Evolutionary conservation across 169 alveolate genomes (phyloP).

Genomic region (Babesia gibsoni): DNA sequence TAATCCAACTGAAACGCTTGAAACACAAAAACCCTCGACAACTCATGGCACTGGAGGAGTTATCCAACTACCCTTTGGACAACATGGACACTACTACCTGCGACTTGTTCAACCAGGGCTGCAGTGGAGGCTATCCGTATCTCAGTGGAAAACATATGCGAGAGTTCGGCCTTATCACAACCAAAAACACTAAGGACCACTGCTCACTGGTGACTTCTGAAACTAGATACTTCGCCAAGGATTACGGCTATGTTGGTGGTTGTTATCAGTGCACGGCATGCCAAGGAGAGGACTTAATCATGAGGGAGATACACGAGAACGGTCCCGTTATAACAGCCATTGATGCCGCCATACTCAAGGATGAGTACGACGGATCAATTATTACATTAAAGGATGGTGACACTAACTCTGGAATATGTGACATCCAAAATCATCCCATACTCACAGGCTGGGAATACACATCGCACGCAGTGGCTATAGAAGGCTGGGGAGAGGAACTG

Average conservation of each 20-base stretch:
- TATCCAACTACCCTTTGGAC: slow-evolving; percentile 28
- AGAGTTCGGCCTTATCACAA: slow-evolving; percentile 75
- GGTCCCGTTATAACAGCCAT: slow-evolving; percentile 85
- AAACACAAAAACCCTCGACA: slow-evolving; percentile 23
- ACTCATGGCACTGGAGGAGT: slow-evolving; percentile 14
- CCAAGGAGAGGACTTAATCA: slow-evolving; percentile 72
- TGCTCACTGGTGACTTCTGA: background rate
- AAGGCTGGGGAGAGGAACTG: slow-evolving; percentile 84
- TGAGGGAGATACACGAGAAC: slow-evolving; percentile 73
- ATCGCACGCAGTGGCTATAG: slow-evolving; percentile 80
- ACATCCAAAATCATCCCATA: slow-evolving; percentile 17
- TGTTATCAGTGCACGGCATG: slow-evolving; percentile 79
- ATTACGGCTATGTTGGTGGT: slow-evolving; percentile 81
- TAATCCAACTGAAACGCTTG: slow-evolving; percentile 69
- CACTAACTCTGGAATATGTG: slow-evolving; percentile 43
- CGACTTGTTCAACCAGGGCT: slow-evolving; percentile 81
- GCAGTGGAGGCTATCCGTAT: slow-evolving; percentile 89
- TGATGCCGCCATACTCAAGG: slow-evolving; percentile 72
- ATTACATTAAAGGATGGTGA: slow-evolving; percentile 28
- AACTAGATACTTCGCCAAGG: slow-evolving; percentile 68
- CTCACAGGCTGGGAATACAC: slow-evolving; percentile 85
- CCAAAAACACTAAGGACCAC: background rate
- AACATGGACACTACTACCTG: slow-evolving; percentile 28
- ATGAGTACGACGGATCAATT: slow-evolving; percentile 54
- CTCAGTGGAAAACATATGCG: slow-evolving; percentile 82